A percentile compares a stretch with the other conserved stretches of the same genome.
phyloP scores from a whole-genome alignment of 306 rosid species.

The Malus orientalis region DNA sequence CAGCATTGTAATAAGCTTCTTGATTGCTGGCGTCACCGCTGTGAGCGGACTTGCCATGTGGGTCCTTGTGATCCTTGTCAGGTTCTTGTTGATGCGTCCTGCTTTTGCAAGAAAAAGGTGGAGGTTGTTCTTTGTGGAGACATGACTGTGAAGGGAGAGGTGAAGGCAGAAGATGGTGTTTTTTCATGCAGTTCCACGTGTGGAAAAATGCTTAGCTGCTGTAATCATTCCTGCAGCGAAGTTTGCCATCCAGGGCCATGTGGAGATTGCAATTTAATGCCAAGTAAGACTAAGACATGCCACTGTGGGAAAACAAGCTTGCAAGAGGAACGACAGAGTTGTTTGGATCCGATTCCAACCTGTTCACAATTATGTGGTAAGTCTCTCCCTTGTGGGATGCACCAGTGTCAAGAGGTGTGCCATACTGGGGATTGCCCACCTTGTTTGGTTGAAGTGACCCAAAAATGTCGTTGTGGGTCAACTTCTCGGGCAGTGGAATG shows the following conservation, averaged over 20 bases:
- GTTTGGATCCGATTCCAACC: constrained; percentile 82
- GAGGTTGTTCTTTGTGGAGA: constrained; percentile 70
- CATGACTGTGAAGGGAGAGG: constrained; percentile 69
- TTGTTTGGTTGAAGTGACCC: constrained; percentile 55
- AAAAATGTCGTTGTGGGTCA: constrained; percentile 77
- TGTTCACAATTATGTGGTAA: constrained; percentile 64
- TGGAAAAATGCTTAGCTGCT: constrained; percentile 54
- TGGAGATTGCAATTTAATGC: constrained; percentile 56
- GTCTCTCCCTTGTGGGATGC: constrained; percentile 52
- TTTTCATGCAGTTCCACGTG: constrained; percentile 63
- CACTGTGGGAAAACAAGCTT: constrained; percentile 73
- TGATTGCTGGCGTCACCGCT: constrained; percentile 67
- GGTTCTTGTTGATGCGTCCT: constrained; percentile 53
- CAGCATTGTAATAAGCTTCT: constrained; percentile 71
- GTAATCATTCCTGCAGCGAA: constrained; percentile 64
- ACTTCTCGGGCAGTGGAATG: constrained; percentile 71
- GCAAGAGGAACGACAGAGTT: constrained; percentile 60
- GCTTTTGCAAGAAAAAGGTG: constrained; percentile 58
- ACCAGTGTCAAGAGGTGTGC: constrained; percentile 58
- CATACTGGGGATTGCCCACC: constrained; percentile 81
- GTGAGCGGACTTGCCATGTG: constrained; percentile 59
- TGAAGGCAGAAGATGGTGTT: constrained; percentile 57
- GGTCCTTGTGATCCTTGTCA: constrained; percentile 84
- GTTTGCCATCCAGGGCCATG: constrained; percentile 81
- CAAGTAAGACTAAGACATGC: constrained; percentile 61